These are phyloP conservation scores for Epichloe hybrida DNA, from an alignment of 2,329 filamentous ascomycete genomes.

Conservation along the genomic window DNA sequence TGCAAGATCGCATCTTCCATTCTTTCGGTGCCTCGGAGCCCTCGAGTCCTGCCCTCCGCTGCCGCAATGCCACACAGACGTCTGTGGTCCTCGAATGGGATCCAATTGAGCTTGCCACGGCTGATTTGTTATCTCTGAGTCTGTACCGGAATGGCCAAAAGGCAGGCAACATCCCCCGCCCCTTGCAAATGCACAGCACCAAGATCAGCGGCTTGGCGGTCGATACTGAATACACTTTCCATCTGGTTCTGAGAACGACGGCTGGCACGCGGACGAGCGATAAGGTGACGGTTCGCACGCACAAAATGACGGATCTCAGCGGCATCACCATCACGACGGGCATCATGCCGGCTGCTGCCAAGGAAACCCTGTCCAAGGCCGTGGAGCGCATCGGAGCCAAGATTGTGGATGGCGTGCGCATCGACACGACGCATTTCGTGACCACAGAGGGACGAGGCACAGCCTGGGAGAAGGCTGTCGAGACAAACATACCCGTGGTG, in stretches of 20 bases:
- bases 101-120: conserved; percentile 81
- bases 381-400: conserved; percentile 86
- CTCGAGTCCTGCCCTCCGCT: conserved; percentile 63
- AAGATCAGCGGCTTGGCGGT: conserved; percentile 96
- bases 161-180: conserved; percentile 84
- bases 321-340: conserved; percentile 92
- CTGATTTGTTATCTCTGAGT: conserved; percentile 76
- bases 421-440: conserved; percentile 97
- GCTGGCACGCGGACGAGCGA: conserved; percentile 80
- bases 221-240: conserved; percentile 91
- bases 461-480: conserved; percentile 89
- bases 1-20: conserved; percentile 80
- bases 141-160: conserved; percentile 95
- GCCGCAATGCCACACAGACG: conserved; percentile 97
- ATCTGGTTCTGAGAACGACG: conserved; percentile 78
- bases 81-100: conserved; percentile 98
- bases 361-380: conserved; percentile 60
- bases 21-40: conserved; percentile 77
- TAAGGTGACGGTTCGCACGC: conserved; percentile 73
- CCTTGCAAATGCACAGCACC: conserved; percentile 77
- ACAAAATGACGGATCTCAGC: conserved; percentile 96
- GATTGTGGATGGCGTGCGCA: conserved; percentile 76
- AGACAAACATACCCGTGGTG: conserved; percentile 96
- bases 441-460: conserved; percentile 85
- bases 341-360: conserved; percentile 59